A percentile compares a stretch with the other conserved stretches of the same genome.
Conservation (phyloP, 2,329 filamentous ascomycete species). For the Leptographium procerum region DNA sequence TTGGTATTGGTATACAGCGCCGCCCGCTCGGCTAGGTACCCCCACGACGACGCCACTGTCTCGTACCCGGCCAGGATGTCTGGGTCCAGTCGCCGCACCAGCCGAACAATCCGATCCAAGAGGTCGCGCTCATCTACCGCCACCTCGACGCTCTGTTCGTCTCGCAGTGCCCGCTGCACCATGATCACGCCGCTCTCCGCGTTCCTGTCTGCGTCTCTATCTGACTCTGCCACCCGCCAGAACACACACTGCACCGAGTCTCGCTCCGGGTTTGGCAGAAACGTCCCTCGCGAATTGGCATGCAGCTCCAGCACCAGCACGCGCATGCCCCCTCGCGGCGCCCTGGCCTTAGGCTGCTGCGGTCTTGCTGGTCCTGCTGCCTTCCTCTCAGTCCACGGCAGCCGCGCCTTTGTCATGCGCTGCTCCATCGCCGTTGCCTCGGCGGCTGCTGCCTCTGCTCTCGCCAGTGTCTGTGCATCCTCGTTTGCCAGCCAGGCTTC, state of each 20-base stretch:
- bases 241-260: slow-evolving; percentile 84
- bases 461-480: slow-evolving; percentile 20
- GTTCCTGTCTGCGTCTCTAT: slow-evolving; percentile 17
- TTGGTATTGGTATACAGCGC: slow-evolving; percentile 58
- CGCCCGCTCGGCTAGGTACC: slow-evolving; percentile 86
- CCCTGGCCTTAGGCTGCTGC: background rate
- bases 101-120: slow-evolving; percentile 73
- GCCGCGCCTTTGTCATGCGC: background rate
- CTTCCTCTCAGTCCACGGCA: background rate
- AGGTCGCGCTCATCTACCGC: slow-evolving; percentile 78
- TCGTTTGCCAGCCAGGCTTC: slow-evolving; percentile 47
- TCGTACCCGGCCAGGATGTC: slow-evolving; percentile 93
- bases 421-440: background rate
- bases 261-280: slow-evolving; percentile 80
- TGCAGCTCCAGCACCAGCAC: slow-evolving; percentile 91
- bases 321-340: slow-evolving; percentile 62
- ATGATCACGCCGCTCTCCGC: slow-evolving; percentile 58
- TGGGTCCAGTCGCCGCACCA: slow-evolving; percentile 75
- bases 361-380: background rate
- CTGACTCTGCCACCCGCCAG: slow-evolving; percentile 61
- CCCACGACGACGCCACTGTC: slow-evolving; percentile 88
- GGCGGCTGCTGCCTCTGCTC: slow-evolving; percentile 3
- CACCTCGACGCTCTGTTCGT: slow-evolving; percentile 54
- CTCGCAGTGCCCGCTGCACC: slow-evolving; percentile 44
- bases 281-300: slow-evolving; percentile 69